phyloP scores from a whole-genome alignment of 2,329 filamentous ascomycete species.

The Botrytis porri region DNA sequence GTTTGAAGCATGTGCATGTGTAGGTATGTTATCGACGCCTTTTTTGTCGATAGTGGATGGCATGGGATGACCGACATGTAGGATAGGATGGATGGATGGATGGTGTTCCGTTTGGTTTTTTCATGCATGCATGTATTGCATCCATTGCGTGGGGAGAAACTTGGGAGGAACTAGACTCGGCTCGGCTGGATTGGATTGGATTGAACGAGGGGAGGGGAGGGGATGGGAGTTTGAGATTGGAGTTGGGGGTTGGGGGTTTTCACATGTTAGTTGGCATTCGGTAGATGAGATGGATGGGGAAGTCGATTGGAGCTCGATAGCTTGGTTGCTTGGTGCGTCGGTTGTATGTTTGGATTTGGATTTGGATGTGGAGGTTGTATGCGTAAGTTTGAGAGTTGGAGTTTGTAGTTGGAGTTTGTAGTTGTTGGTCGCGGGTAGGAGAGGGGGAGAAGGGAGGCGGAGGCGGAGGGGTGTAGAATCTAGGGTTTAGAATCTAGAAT shows the following conservation, averaged over 20 bases:
- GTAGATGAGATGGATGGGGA: too few relatives aligned
- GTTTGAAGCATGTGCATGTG: too few relatives aligned
- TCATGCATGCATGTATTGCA: neutral
- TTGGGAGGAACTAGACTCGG: neutral
- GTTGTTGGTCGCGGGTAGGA: neutral
- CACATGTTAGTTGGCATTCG: neutral
- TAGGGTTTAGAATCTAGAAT: neutral
- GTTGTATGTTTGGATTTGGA: neutral
- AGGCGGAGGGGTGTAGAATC: neutral
- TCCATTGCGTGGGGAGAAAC: neutral
- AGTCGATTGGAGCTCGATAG: too few relatives aligned
- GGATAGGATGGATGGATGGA: too few relatives aligned
- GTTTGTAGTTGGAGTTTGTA: neutral
- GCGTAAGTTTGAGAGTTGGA: neutral
- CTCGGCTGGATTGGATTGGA: neutral
- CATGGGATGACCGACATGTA: too few relatives aligned
- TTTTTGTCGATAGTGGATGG: too few relatives aligned
- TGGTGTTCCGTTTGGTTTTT: neutral
- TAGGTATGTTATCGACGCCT: too few relatives aligned
- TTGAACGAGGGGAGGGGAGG: neutral
- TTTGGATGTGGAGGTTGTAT: neutral
- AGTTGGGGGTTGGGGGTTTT: neutral
- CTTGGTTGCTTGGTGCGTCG: too few relatives aligned
- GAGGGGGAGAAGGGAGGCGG: too few relatives aligned
- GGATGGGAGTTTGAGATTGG: too few relatives aligned